Evolutionary conservation across 2,329 filamentous ascomycete genomes (phyloP).

Genomic region (Colletotrichum phormii): DNA sequence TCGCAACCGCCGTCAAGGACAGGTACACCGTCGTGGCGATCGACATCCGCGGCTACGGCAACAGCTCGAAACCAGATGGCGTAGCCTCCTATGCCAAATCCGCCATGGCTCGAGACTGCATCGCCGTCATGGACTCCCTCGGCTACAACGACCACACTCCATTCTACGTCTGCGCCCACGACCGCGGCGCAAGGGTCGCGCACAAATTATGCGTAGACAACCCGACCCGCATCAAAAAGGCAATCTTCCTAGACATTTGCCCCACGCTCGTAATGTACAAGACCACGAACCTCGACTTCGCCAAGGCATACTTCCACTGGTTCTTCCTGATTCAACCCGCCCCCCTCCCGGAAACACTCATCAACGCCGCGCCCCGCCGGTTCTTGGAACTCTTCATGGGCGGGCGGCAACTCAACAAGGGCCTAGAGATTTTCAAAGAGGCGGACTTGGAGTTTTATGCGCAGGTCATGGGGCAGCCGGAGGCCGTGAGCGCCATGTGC

Average conservation of each 20-base stretch:
- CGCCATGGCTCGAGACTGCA: slow-evolving; percentile 60
- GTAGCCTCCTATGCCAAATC: slow-evolving; percentile 57
- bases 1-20: slow-evolving; percentile 52
- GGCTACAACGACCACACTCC: slow-evolving; percentile 42
- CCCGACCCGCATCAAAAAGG: slow-evolving; percentile 51
- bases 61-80: slow-evolving; percentile 57
- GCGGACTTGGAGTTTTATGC: slow-evolving; percentile 55
- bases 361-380: slow-evolving; percentile 49
- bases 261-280: slow-evolving; percentile 67
- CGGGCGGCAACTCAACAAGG: slow-evolving; percentile 48
- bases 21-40: slow-evolving; percentile 57
- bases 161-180: slow-evolving; percentile 66
- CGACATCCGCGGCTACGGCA: slow-evolving; percentile 64
- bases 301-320: slow-evolving; percentile 68
- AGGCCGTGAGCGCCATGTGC: slow-evolving; percentile 60
- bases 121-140: slow-evolving; percentile 57
- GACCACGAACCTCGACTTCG: slow-evolving; percentile 54
- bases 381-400: slow-evolving; percentile 58
- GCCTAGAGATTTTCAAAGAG: slow-evolving; percentile 47
- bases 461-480: slow-evolving; percentile 52
- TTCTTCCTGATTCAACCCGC: slow-evolving; percentile 66
- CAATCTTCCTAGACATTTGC: slow-evolving; percentile 63
- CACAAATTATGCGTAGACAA: slow-evolving; percentile 65
- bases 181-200: slow-evolving; percentile 66
- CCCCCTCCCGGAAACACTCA: slow-evolving; percentile 63